Base-by-base conservation (phyloP, 495 filamentous ascomycete genomes). In the Aspergillus haitiensis region DNA sequence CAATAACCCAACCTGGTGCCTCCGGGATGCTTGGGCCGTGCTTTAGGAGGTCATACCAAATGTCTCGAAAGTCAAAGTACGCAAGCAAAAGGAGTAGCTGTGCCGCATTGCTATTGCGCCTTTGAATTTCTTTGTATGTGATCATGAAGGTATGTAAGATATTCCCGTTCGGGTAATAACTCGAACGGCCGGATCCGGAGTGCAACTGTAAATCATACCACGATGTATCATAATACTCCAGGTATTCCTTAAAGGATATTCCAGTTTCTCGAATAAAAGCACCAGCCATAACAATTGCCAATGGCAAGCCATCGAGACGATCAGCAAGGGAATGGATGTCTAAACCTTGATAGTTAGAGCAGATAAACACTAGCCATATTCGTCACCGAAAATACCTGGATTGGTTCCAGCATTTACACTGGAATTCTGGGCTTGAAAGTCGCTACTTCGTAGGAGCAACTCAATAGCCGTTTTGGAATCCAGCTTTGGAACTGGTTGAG, bases 131-230 rank as follows among this genome's bases (percentile, higher is more conserved):
- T 7, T 15, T 10, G n/a, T 45, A 45, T 45, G 42, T 12, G 42
- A 45, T 45, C 42, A 45, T 45, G 10, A 10, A 45, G 9, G 42
- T 15, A 1, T 45, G 42, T 45, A 45, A 15, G 9, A 45, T 45
- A 15, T 45, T 45, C 9, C 42, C 42, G 7, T 45, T 10, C 42
- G 9, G 1, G 42, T 45, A 45, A 10, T 45, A 15, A 39, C 36
- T 39, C 12, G 36, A 39, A 6, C 42, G 42, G 7, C 5, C 1
- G 8, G 8, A 15, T 1, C 2, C n/a, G 9, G 42, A 45, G 10
- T 45, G 42, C 42, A 15, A 45, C 42, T 45, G 42, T 15, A 45
- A 15, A 12, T 45, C 42, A 45, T 10, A 45, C 42, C 42, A 45
- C 9, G 42, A 45, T 1, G 13, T 6, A 12, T 45, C 2, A 3